phyloP scores from a whole-genome alignment of 2,329 filamentous ascomycete species.

The Pyrenochaeta sp. region DNA sequence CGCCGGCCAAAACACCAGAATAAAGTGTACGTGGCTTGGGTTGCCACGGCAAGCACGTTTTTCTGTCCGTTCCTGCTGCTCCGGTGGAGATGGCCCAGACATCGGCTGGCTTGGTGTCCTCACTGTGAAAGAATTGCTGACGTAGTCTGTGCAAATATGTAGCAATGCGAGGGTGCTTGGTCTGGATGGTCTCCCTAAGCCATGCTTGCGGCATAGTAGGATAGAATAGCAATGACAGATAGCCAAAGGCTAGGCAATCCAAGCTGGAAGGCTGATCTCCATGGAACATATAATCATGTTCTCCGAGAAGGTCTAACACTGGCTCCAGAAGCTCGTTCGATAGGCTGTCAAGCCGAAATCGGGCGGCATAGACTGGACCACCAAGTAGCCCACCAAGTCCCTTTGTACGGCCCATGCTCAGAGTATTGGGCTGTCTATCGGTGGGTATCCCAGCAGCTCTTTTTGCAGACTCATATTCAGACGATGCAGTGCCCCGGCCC shows the following conservation, averaged over 20 bases:
- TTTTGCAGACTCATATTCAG: conserved; percentile 50
- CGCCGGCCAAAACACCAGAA: conserved; percentile 16
- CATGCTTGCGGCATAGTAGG: conserved; percentile 69
- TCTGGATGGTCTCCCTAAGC: conserved; percentile 65
- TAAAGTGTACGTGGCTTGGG: conserved; percentile 17
- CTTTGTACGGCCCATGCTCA: conserved; percentile 65
- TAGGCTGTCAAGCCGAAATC: conserved; percentile 79
- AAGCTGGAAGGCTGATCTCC: conserved; percentile 66
- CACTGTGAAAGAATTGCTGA: conserved; percentile 30
- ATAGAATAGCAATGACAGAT: conserved; percentile 76
- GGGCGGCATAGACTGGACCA: conserved; percentile 72
- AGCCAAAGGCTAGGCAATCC: conserved; percentile 83
- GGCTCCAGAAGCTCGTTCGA: conserved; percentile 75
- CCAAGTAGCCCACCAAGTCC: conserved; percentile 70
- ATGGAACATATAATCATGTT: conserved; percentile 65
- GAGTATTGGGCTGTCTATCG: conserved; percentile 41
- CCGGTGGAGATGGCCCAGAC: conserved; percentile 39
- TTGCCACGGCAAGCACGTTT: conserved; percentile 36
- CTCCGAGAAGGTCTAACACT: conserved; percentile 68
- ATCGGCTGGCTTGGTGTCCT: conserved; percentile 30
- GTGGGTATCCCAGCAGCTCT: conserved; percentile 46
- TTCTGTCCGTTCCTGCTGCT: conserved; percentile 1
- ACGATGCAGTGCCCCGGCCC: conserved; percentile 39
- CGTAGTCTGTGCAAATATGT: conserved; percentile 51
- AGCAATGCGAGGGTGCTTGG: conserved; percentile 54